Evolutionary conservation across 2,329 filamentous ascomycete genomes (phyloP), one percentile per base, ranked within the genome.

Genomic region (Fusarium sp.): DNA sequence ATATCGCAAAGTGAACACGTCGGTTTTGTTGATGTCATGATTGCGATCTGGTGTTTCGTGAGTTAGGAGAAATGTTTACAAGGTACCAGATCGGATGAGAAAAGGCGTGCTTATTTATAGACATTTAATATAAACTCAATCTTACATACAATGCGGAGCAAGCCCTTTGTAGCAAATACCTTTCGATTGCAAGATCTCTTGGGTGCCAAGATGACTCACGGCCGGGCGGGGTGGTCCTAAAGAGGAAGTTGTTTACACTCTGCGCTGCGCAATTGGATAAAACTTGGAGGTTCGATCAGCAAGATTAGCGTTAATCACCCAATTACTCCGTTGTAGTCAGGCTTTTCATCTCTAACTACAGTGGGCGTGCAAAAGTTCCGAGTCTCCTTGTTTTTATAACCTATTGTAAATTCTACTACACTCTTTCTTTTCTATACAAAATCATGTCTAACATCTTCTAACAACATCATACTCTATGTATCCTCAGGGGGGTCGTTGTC

Each of bases 1-100:
- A 65, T 6, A 11, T 35, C 10, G 3, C 61, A 64, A 10, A 65
- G 35, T 3, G 60, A 65, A 33, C 61, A 64, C 2, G n/a, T 22
- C 10, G 25, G 46, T 40, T 44, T 43, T 0, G 41, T 40, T 3
- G 22, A 58, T 19, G 61, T 0, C 61, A 64, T 64, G 1, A 2
- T 39, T n/a, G n/a, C 2, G n/a, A 8, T 19, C 8, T 23, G 19
- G 7, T 27, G 23, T 27, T 45, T 10, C 4, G 35, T 19, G 5
- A 19, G 17, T n/a, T n/a, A 1, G 8, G 17, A 4, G 4, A 19
- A 19, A 11, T 10, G 4, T 7, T 37, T 2, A 7, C 35, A n/a
- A 19, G 4, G 9, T 7, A 5, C 7, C 17, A 37, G 23, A 23
- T 23, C 2, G 25, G 8, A n/a, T n/a, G 17, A 10, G 35, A 37